These are phyloP conservation scores for Cryptosporidium muris DNA, from an alignment of 169 alveolate species.

Conservation along the genomic window DNA sequence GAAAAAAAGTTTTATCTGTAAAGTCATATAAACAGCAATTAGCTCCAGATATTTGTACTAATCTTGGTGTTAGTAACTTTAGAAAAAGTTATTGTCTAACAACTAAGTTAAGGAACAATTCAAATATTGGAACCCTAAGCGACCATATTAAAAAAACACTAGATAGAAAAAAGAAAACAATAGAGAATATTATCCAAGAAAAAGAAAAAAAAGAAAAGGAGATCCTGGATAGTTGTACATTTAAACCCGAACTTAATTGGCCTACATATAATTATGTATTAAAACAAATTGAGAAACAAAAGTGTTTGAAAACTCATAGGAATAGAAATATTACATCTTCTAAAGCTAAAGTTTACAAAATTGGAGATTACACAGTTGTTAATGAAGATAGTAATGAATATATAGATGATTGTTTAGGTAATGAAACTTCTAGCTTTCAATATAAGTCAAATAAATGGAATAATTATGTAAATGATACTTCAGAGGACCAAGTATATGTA, in stretches of 20 bases:
- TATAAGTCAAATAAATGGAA: constrained; percentile 19
- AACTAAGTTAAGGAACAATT: constrained; percentile 1
- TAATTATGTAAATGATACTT: constrained; percentile 37
- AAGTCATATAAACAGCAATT: background rate
- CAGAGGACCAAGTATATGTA: constrained; percentile 18
- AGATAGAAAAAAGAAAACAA: constrained; percentile 27
- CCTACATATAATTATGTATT: constrained; percentile 14
- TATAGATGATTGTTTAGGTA: background rate
- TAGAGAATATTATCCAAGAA: constrained; percentile 35
- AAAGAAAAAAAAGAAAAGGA: background rate
- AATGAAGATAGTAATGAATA: constrained; percentile 28
- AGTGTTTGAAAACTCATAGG: background rate
- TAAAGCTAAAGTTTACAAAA: background rate
- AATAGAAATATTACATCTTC: background rate
- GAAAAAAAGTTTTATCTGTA: background rate
- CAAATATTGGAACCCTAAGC: constrained; percentile 8
- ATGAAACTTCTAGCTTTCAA: background rate
- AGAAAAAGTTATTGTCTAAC: constrained; percentile 18
- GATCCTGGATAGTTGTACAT: constrained; percentile 9
- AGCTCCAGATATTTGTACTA: background rate
- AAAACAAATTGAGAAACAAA: background rate
- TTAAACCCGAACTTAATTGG: constrained; percentile 62
- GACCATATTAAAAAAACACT: constrained; percentile 35
- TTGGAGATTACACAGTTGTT: constrained; percentile 6
- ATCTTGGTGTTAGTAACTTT: background rate